These are phyloP conservation scores for Juncus effusus DNA, from an alignment of 176 grass and related monocot genomes.

Conservation along the genomic window DNA sequence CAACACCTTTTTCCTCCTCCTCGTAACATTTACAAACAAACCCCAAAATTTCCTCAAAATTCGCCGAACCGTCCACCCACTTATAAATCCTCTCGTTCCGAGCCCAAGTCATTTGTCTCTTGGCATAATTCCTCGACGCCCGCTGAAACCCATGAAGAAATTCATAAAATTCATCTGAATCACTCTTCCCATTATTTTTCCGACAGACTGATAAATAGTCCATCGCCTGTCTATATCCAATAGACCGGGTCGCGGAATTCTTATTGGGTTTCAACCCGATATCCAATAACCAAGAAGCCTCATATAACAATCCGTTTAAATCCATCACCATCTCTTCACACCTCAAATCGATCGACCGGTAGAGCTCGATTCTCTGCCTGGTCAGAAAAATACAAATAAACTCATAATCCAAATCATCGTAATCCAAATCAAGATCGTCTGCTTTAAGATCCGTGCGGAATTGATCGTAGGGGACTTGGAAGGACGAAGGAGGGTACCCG, in stretches of 20 bases:
- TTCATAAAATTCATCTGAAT: conserved; percentile 36
- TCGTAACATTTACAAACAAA: conserved; percentile 60
- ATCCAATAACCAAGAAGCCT: conserved; percentile 78
- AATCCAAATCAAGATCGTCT: conserved; percentile 2
- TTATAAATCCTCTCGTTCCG: conserved; percentile 66
- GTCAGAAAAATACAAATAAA: conserved; percentile 68
- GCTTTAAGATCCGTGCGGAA: conserved; percentile 26
- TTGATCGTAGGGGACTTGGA: conserved; percentile 47
- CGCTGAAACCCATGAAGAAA: conserved; percentile 64
- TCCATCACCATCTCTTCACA: conserved; percentile 81
- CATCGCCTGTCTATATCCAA: conserved; percentile 87
- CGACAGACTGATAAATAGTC: conserved; percentile 64
- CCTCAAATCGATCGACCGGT: conserved; percentile 59
- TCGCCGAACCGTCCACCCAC: conserved; percentile 58
- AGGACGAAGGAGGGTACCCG: conserved; percentile 56
- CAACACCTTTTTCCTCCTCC: conserved; percentile 8
- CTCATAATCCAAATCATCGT: conserved; percentile 48
- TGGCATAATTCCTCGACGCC: conserved; percentile 70
- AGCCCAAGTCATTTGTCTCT: conserved; percentile 80
- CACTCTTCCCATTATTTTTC: conserved; percentile 54
- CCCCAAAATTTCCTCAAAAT: conserved; percentile 47
- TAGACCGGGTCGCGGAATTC: conserved; percentile 60
- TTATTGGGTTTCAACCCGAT: conserved; percentile 53
- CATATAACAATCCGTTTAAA: conserved; percentile 58
- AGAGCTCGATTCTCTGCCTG: conserved; percentile 42